phyloP scores from a whole-genome alignment of 352 stramenopile species.

The Thalassiosira exigua region DNA sequence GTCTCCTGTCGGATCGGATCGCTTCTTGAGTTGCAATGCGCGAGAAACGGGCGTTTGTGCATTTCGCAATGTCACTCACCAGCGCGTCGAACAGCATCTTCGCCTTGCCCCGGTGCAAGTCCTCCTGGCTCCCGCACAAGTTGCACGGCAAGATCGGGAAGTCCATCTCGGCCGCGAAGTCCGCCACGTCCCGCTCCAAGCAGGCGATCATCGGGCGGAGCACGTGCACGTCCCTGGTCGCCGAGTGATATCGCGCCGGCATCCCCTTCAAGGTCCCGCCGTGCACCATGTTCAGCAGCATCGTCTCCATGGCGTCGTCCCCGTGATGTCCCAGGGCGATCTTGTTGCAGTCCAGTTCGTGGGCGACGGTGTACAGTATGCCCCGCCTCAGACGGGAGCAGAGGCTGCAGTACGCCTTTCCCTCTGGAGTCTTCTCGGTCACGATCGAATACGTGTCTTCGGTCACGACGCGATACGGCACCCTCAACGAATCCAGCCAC shows the following conservation, averaged over 20 bases:
- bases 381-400: conserved; percentile 90
- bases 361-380: conserved; percentile 89
- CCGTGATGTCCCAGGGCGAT: conserved; percentile 90
- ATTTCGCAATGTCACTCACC: too few species aligned
- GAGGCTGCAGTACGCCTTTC: conserved; percentile 89
- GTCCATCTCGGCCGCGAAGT: conserved; percentile 76
- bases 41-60: too few species aligned
- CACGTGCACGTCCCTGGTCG: conserved; percentile 86
- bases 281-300: conserved; percentile 92
- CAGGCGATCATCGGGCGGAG: conserved; percentile 89
- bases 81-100: conserved; percentile 56
- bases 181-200: conserved; percentile 88
- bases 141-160: conserved; percentile 89
- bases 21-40: too few species aligned
- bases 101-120: conserved; percentile 58
- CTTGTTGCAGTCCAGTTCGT: conserved; percentile 86
- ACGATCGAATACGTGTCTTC: conserved; percentile 91
- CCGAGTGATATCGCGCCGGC: conserved; percentile 92
- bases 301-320: conserved; percentile 91
- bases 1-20: too few species aligned
- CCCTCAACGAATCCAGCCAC: conserved; percentile 86
- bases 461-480: conserved; percentile 89
- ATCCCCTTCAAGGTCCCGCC: conserved; percentile 90
- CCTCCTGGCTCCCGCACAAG: conserved; percentile 61
- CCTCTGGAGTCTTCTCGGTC: conserved; percentile 85